These are phyloP conservation scores for Mucor indicus DNA, from an alignment of 371 early-diverging fungal genomes.

Conservation along the genomic window DNA sequence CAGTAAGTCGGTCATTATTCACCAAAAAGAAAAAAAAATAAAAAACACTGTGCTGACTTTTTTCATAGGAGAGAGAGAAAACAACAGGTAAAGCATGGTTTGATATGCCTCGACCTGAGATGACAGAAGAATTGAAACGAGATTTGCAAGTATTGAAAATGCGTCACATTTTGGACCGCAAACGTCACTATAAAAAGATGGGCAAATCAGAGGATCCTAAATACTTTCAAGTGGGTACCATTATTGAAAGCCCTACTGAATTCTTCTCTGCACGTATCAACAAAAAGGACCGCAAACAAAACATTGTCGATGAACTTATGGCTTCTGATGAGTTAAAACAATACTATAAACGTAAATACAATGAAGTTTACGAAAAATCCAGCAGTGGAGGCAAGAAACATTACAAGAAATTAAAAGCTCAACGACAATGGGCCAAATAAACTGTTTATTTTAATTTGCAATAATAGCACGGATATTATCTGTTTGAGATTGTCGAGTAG, in stretches of 20 bases:
- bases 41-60: neutral
- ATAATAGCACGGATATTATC: conserved; percentile 15
- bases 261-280: conserved; percentile 83
- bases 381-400: conserved; percentile 62
- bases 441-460: conserved; percentile 1
- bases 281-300: conserved; percentile 79
- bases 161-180: conserved; percentile 90
- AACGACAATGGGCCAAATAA: conserved; percentile 21
- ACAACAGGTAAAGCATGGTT: conserved; percentile 87
- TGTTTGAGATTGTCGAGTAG: conserved; percentile 10
- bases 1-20: conserved; percentile 19
- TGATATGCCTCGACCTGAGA: conserved; percentile 81
- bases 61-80: conserved; percentile 54
- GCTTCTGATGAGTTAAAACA: conserved; percentile 66
- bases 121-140: conserved; percentile 86
- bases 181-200: conserved; percentile 88
- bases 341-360: conserved; percentile 84
- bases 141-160: conserved; percentile 85
- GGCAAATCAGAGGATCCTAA: conserved; percentile 72
- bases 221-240: conserved; percentile 91
- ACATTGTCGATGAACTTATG: conserved; percentile 87
- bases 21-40: no score
- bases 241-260: conserved; percentile 88
- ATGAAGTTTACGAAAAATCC: conserved; percentile 69
- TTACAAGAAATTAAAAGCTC: conserved; percentile 49